Percentiles rank a stretch among this genome's conserved stretches.
Conservation (phyloP, 2,329 filamentous ascomycete genomes). For the Diplodia seriata region DNA sequence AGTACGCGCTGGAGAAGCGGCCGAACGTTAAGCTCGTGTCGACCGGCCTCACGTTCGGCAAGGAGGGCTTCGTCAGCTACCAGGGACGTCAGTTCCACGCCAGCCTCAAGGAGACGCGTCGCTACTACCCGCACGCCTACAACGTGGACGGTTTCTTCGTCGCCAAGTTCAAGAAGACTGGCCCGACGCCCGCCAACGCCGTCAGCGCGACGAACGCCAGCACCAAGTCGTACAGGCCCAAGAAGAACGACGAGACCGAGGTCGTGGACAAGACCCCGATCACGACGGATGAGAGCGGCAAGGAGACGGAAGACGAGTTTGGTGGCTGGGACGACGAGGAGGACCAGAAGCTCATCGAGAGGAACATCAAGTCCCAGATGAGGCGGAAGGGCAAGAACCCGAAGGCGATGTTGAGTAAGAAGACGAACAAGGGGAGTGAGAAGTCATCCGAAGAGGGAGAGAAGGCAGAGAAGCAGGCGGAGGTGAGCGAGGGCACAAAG, state of each 20-base stretch:
- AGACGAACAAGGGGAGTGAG: slow-evolving; percentile 34
- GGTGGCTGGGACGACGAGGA: slow-evolving; percentile 60
- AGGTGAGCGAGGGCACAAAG: slow-evolving; percentile 33
- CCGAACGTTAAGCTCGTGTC: slow-evolving; percentile 95
- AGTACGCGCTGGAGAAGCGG: slow-evolving; percentile 88
- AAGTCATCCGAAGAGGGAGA: background rate
- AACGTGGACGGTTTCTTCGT: slow-evolving; percentile 99
- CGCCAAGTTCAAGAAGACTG: slow-evolving; percentile 94
- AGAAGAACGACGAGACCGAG: slow-evolving; percentile 44
- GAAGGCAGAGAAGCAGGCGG: slow-evolving; percentile 2
- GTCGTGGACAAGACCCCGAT: slow-evolving; percentile 71
- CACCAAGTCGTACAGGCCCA: slow-evolving; percentile 44
- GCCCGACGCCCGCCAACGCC: slow-evolving; percentile 71
- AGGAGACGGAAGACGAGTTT: slow-evolving; percentile 51
- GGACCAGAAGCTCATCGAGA: slow-evolving; percentile 56
- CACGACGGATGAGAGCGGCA: slow-evolving; percentile 46
- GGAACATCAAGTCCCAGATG: slow-evolving; percentile 51
- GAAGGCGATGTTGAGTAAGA: slow-evolving; percentile 44
- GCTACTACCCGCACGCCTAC: slow-evolving; percentile 90
- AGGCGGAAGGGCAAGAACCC: slow-evolving; percentile 58
- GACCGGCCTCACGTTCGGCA: slow-evolving; percentile 87
- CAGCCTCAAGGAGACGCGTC: slow-evolving; percentile 79
- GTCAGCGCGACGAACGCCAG: slow-evolving; percentile 44
- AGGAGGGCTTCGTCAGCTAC: slow-evolving; percentile 89
- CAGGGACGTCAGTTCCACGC: slow-evolving; percentile 91